phyloP scores from a whole-genome alignment of 305 asterid species.

The Nicotiana rustica region DNA sequence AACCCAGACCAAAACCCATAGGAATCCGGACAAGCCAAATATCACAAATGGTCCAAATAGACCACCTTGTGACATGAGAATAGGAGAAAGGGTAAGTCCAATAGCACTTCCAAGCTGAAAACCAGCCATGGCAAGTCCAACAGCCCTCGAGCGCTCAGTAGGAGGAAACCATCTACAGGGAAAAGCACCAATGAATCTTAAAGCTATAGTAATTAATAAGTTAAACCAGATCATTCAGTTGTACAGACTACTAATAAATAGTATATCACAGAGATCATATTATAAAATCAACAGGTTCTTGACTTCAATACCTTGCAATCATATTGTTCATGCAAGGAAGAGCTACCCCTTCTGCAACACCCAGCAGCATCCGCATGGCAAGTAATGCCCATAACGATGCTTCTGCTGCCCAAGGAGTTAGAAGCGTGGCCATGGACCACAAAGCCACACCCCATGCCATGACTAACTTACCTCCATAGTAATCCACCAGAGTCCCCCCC shows the following conservation, averaged over 20 bases:
- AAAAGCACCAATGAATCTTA: conserved; percentile 31
- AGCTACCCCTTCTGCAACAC: conserved; percentile 96
- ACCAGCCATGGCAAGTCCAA: conserved; percentile 99
- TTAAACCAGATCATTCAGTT: conserved; percentile 28
- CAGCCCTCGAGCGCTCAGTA: conserved; percentile 94
- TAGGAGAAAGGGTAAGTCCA: conserved; percentile 95
- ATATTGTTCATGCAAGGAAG: conserved; percentile 99
- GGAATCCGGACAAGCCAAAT: conserved; percentile 86
- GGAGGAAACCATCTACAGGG: conserved; percentile 87
- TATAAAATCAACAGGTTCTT: conserved; percentile 23
- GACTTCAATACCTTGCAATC: conserved; percentile 70
- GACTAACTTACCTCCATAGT: conserved; percentile 90
- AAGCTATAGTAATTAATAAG: background rate
- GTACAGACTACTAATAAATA: background rate
- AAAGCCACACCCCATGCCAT: conserved; percentile 98
- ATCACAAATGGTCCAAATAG: conserved; percentile 92
- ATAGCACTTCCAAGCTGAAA: conserved; percentile 99
- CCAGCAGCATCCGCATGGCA: conserved; percentile 81
- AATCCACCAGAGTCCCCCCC: conserved; percentile 90
- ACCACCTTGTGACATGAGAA: conserved; percentile 94
- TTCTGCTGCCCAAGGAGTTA: conserved; percentile 97
- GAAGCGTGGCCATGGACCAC: conserved; percentile 94
- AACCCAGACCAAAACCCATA: conserved; percentile 94
- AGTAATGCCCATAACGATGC: conserved; percentile 70
- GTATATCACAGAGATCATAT: conserved; percentile 24